These are phyloP conservation scores for Dipodascopsis uninucleata DNA, from an alignment of 805 yeast species.

Conservation along the genomic window DNA sequence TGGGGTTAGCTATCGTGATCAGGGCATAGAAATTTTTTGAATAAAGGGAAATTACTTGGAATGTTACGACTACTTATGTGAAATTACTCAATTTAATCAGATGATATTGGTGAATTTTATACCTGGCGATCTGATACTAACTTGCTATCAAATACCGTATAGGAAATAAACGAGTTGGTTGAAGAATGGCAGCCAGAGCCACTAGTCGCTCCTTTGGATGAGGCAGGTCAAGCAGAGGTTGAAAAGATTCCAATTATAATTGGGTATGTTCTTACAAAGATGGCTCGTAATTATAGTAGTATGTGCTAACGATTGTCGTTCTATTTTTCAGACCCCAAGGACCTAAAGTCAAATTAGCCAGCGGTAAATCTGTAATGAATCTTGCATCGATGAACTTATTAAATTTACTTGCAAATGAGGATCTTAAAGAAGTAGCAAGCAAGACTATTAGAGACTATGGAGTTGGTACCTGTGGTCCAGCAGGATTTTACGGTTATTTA, in stretches of 20 bases:
- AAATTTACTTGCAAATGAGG: slow-evolving; percentile 50
- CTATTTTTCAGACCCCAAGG: slow-evolving; percentile 11
- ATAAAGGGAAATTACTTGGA: too few relatives aligned
- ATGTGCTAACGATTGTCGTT: background rate
- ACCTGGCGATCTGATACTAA: background rate
- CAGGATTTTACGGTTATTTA: slow-evolving; percentile 94
- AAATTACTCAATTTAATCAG: too few relatives aligned
- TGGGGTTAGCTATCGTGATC: too few relatives aligned
- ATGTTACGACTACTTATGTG: too few relatives aligned
- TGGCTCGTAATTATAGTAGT: background rate
- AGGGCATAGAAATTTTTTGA: too few relatives aligned
- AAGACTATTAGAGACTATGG: slow-evolving; percentile 65
- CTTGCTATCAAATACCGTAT: slow-evolving; percentile 27
- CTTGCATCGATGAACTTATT: slow-evolving; percentile 59
- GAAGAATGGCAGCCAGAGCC: slow-evolving; percentile 94
- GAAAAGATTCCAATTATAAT: slow-evolving; percentile 59
- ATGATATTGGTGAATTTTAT: background rate
- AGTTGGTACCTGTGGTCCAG: slow-evolving; percentile 98
- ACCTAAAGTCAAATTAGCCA: slow-evolving; percentile 24
- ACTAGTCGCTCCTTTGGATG: slow-evolving; percentile 51
- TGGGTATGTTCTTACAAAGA: slow-evolving; percentile 41
- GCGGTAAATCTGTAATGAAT: slow-evolving; percentile 25
- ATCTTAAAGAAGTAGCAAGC: slow-evolving; percentile 52
- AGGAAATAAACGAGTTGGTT: slow-evolving; percentile 75
- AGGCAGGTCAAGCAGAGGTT: slow-evolving; percentile 58